Evolutionary conservation across 225 moss, liverwort and hornwort genomes (phyloP).

Genomic region (Neckera pumila): DNA sequence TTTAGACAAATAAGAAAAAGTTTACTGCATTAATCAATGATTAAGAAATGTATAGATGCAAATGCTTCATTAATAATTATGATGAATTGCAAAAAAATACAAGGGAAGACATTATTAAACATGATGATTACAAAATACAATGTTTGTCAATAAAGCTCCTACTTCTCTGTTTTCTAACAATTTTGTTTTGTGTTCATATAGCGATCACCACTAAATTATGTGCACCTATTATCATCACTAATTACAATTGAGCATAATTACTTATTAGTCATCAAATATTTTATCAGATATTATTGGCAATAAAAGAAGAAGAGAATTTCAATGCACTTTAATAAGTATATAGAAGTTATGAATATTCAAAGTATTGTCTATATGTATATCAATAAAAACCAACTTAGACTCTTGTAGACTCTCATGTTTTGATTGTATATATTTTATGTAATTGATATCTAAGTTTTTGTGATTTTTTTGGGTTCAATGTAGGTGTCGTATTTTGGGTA

Average conservation of each 20-base stretch:
- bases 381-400: fast-evolving
- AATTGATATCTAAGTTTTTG: fast-evolving
- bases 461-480: fast-evolving
- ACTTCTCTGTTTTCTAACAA: fast-evolving
- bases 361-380: fast-evolving
- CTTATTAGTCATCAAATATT: not conserved
- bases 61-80: not conserved
- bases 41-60: not conserved
- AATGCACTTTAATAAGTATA: fast-evolving
- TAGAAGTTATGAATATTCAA: not conserved
- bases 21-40: not conserved
- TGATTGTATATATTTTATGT: not conserved
- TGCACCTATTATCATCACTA: not conserved
- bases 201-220: fast-evolving
- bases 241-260: fast-evolving
- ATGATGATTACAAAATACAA: not conserved
- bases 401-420: not conserved
- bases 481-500: fast-evolving
- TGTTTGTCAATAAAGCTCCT: not conserved
- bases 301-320: fast-evolving
- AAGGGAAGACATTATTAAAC: too few species aligned
- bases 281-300: fast-evolving
- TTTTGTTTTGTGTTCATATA: not conserved
- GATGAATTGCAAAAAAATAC: not conserved
- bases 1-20: not conserved